A percentile compares a stretch with the other conserved stretches of the same genome.
phyloP scores from a whole-genome alignment of 1,284 basidiomycete genomes.

The Sporisorium scitamineum region DNA sequence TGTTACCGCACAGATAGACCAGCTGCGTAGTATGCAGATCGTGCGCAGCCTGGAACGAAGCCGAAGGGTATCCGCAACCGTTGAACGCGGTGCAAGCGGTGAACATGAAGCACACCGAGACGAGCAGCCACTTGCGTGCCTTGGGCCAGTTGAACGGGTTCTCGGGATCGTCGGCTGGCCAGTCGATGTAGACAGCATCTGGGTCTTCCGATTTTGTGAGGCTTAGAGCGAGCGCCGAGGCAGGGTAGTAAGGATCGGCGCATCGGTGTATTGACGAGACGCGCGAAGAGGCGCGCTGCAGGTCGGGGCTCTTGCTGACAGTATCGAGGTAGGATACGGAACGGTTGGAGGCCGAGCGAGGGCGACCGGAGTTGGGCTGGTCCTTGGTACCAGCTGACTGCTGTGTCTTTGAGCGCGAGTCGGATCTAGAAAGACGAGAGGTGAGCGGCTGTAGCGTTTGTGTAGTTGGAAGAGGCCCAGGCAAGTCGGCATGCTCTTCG shows the following conservation, averaged over 20 bases:
- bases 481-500: constrained; percentile 36
- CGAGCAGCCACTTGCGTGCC: constrained; percentile 37
- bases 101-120: constrained; percentile 51
- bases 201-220: constrained; percentile 49
- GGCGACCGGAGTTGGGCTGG: constrained; percentile 7
- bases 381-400: neutral
- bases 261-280: constrained; percentile 45
- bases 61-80: constrained; percentile 51
- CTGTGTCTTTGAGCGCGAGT: constrained; percentile 20
- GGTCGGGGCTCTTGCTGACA: constrained; percentile 22
- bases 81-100: constrained; percentile 59
- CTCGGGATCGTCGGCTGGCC: constrained; percentile 46
- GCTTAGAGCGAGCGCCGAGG: constrained; percentile 40
- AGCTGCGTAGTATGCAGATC: constrained; percentile 41
- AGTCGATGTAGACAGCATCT: constrained; percentile 54
- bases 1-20: constrained; percentile 49
- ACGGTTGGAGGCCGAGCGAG: constrained; percentile 28
- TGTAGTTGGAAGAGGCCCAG: constrained; percentile 38
- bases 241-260: constrained; percentile 34
- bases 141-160: constrained; percentile 60
- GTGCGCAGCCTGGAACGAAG: constrained; percentile 16
- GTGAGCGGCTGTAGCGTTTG: constrained; percentile 34
- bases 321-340: constrained; percentile 38
- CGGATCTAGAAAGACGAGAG: constrained; percentile 25
- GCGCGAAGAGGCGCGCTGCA: constrained; percentile 40